Conservation (phyloP, 257 asterid genomes). For the Solanum etuberosum region DNA sequence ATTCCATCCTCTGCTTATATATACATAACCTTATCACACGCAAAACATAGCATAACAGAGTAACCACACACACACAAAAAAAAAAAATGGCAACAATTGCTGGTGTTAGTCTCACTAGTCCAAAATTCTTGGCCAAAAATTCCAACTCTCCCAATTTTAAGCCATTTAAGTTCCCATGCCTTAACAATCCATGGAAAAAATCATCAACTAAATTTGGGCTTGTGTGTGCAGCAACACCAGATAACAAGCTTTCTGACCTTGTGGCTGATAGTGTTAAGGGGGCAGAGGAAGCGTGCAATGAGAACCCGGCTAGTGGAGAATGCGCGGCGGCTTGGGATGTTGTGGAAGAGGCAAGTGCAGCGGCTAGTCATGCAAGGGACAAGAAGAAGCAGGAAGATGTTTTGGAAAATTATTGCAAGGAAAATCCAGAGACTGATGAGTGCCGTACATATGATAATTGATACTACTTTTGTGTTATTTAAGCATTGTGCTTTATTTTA, state of each 20-base stretch:
- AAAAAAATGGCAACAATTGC: slow-evolving; percentile 46
- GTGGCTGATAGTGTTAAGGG: slow-evolving; percentile 81
- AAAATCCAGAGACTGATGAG: slow-evolving; percentile 85
- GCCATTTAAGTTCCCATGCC: slow-evolving; percentile 1
- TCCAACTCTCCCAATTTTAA: slow-evolving; percentile 18
- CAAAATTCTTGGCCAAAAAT: slow-evolving; percentile 25
- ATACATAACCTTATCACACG: not conserved
- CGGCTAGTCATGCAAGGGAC: slow-evolving; percentile 87
- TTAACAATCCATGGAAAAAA: slow-evolving; percentile 42
- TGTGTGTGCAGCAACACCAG: slow-evolving; percentile 42
- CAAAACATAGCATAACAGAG: not conserved
- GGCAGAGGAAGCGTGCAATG: slow-evolving; percentile 66
- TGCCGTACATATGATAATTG: slow-evolving; percentile 84
- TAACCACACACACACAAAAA: not conserved
- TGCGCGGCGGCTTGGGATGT: slow-evolving; percentile 99
- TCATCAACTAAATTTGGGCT: slow-evolving; percentile 4
- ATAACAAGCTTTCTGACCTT: slow-evolving; percentile 42
- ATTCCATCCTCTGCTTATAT: slow-evolving; percentile 1
- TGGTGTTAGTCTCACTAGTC: slow-evolving; percentile 44
- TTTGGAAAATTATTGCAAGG: slow-evolving; percentile 80
- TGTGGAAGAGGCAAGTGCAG: slow-evolving; percentile 99
- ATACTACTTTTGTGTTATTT: not conserved
- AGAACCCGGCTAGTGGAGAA: slow-evolving; percentile 64
- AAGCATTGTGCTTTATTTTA: not conserved
- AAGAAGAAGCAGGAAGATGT: slow-evolving; percentile 54